Evolutionary conservation across 257 asterid species (phyloP).

Genomic region (Rehmannia glutinosa): DNA sequence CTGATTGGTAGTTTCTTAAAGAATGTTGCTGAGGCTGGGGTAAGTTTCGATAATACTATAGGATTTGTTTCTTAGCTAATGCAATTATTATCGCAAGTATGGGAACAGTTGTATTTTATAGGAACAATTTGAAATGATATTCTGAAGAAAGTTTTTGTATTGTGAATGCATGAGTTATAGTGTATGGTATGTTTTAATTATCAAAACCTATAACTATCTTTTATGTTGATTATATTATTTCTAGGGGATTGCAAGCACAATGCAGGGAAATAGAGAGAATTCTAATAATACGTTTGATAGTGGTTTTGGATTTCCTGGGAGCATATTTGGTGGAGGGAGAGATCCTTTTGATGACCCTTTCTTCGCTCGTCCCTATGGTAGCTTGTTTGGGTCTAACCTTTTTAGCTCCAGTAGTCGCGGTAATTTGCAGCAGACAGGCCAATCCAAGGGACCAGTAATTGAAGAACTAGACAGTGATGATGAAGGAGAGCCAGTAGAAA

Average conservation of each 20-base stretch:
- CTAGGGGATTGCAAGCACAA: slow-evolving; percentile 17
- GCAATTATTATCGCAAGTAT: too few species aligned
- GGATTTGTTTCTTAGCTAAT: background rate
- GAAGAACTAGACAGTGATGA: slow-evolving; percentile 58
- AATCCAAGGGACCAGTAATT: slow-evolving; percentile 42
- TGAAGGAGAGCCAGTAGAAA: slow-evolving; percentile 22
- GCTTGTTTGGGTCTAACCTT: slow-evolving; percentile 25
- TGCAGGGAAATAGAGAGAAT: slow-evolving; percentile 33
- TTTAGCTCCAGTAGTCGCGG: slow-evolving; percentile 17
- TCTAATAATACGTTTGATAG: slow-evolving; percentile 6
- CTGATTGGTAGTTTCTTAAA: too few species aligned
- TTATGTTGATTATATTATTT: background rate
- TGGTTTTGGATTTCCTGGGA: slow-evolving; percentile 21
- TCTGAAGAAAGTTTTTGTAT: too few species aligned
- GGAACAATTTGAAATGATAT: too few species aligned
- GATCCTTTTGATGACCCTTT: slow-evolving; percentile 78
- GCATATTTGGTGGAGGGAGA: slow-evolving; percentile 41
- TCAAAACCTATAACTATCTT: background rate
- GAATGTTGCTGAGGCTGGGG: too few species aligned
- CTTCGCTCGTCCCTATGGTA: slow-evolving; percentile 42
- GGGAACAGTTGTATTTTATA: too few species aligned
- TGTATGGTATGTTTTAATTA: too few species aligned
- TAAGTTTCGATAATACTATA: too few species aligned
- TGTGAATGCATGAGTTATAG: too few species aligned
- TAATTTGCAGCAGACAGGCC: slow-evolving; percentile 22